Evolutionary conservation across 2,329 filamentous ascomycete species (phyloP), one percentile per base, ranked within the genome.

Genomic region (Paracoccidioides brasiliensis): DNA sequence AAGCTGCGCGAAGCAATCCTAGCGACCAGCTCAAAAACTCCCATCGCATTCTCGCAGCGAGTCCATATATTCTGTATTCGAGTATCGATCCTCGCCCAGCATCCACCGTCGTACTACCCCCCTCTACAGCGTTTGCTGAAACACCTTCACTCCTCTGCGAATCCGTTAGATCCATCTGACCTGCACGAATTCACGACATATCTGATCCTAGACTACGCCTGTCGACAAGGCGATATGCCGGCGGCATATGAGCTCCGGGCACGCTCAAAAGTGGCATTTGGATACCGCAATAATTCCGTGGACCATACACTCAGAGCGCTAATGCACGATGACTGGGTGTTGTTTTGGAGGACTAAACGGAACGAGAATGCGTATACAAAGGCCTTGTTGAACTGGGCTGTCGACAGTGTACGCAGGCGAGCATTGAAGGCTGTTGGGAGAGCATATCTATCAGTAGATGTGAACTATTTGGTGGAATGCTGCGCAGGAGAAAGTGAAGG

Each of bases 31-130:
- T 84, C 86, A 7, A 81, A 83, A 54, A 82, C 90, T 22, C 75
- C 78, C 40, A 87, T 95, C 66, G 76, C 81, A 53, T 98, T 98
- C 70, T 84, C 91, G 1, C 82, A 86, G n/a, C 84, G 90, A 62
- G 88, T 84, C 14, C 95, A 97, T 71, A 82, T 95, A 59, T 97
- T 97, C 76, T 89, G 88, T 64, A 88, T 95, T 63, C 85, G 90
- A 55, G 78, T 90, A 32, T 84, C 87, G 30, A 84, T 98, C 59
- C 80, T 95, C 38, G 82, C 86, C 56, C 82, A 84, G 60, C 85
- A 94, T 63, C 86, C 85, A 62, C 88, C 95, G 62, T 90, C 90
- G 1, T 98, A 97, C 69, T 85, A 91, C 60, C 89, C 91, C 0
- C 89, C 91, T 1, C 80, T 97, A 28, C 79, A 86, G 42, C 83